Evolutionary conservation across 495 filamentous ascomycete genomes (phyloP), one percentile per base, ranked within the genome.

Genomic region (Poronia punctata): DNA sequence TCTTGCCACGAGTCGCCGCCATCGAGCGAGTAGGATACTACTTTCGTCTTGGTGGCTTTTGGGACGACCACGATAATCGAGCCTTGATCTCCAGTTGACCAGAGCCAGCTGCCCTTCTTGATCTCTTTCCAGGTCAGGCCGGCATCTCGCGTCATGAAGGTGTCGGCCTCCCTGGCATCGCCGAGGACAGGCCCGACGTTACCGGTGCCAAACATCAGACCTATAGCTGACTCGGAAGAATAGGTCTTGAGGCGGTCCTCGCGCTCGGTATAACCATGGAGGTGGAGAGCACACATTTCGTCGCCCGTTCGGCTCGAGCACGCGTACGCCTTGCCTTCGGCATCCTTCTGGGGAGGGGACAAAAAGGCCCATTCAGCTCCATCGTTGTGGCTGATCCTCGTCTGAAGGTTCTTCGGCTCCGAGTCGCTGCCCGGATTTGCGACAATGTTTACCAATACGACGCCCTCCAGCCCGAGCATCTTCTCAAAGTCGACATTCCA

Each of bases 401-500:
- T 88, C 60, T 83, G 83, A 24, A 95, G 68, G 56, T 80, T 84
- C 72, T 99, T 97, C 28, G 68, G 61, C 21, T 73, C 70, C 17
- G 78, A 80, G 30, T 74, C 71, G n/a, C 61, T 72, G 46, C 75
- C 63, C 30, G 69, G 61, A 56, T 97, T 97, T 17, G 69, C 69
- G 12, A 99, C 86, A 11, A 84, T 71, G 50, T 97, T 99, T 33
- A 84, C 84, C 26, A 96, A 54, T 15, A 83, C 79, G 36, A 97
- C 86, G 20, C 92, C 92, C 57, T 97, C 88, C 21, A 97, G 71
- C 4, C 84, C 86, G 18, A 81, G 76, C 75, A 94, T 86, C 68
- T 94, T 94, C 57, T 99, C 92, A 56, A 95, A 99, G 59, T 99
- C 92, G 26, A 92, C 88, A 56, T 82, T 95, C 28, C 83, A 88